phyloP scores from a whole-genome alignment of 1,284 basidiomycete species.

The Sphagnurus paluster region DNA sequence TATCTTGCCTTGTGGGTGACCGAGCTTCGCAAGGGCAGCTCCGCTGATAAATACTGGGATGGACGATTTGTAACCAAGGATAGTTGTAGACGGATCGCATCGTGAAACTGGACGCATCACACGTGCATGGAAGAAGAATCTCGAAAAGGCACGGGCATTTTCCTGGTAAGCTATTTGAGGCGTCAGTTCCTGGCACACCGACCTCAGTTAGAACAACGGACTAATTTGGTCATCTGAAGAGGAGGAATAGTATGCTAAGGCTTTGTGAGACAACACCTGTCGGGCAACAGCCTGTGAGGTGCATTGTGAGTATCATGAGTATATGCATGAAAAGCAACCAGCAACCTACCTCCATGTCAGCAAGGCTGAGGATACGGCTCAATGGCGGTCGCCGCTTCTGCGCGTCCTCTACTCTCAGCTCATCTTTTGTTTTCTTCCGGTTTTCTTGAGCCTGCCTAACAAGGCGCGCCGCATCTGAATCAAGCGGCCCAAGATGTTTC shows the following conservation, averaged over 20 bases:
- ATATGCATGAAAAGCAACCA: neutral
- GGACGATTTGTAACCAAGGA: conserved; percentile 73
- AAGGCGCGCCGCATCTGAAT: conserved; percentile 47
- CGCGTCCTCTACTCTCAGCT: conserved; percentile 65
- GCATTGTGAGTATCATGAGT: neutral
- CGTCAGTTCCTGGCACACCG: conserved; percentile 9
- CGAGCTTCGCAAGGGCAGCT: conserved; percentile 87
- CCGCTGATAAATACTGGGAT: conserved; percentile 86
- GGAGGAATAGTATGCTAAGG: conserved; percentile 80
- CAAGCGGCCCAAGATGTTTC: conserved; percentile 73
- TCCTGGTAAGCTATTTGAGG: conserved; percentile 51
- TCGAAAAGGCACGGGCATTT: conserved; percentile 73
- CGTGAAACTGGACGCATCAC: conserved; percentile 71
- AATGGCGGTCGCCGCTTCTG: conserved; percentile 64
- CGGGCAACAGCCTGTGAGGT: conserved; percentile 54
- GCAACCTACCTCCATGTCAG: conserved; percentile 71
- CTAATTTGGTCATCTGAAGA: conserved; percentile 82
- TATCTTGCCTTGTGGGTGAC: conserved; percentile 70
- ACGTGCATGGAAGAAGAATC: conserved; percentile 82
- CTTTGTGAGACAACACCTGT: conserved; percentile 69
- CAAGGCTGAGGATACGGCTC: conserved; percentile 66
- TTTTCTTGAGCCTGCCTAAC: conserved; percentile 41
- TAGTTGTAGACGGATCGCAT: conserved; percentile 74
- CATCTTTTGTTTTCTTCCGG: conserved; percentile 64
- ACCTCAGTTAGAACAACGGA: conserved; percentile 35